phyloP scores from a whole-genome alignment of 2,329 filamentous ascomycete species.

The Pyricularia pennisetigena region DNA sequence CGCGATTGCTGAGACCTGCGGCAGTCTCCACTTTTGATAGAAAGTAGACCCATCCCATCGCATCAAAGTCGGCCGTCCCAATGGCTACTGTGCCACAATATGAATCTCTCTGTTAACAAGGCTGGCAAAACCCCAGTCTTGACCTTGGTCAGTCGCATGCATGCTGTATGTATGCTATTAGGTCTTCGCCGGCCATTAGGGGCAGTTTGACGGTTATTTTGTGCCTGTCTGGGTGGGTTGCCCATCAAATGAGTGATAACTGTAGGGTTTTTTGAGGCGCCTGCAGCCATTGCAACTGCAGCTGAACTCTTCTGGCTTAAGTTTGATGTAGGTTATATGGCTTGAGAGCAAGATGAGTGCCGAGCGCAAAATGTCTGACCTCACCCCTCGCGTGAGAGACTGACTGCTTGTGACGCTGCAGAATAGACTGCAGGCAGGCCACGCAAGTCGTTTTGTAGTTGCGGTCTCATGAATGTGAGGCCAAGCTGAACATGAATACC shows the following conservation, averaged over 20 bases:
- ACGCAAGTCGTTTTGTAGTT: neutral
- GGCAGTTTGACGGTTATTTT: neutral
- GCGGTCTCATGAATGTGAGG: neutral
- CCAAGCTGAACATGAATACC: neutral
- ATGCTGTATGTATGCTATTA: neutral
- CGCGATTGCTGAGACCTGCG: neutral
- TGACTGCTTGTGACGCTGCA: neutral
- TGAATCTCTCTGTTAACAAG: neutral
- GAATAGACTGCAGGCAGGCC: neutral
- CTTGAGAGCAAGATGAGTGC: neutral
- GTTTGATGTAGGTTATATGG: neutral
- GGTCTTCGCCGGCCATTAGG: neutral
- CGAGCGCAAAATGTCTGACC: neutral
- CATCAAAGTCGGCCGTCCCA: neutral
- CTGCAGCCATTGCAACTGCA: neutral
- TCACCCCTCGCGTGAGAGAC: neutral
- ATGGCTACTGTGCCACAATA: neutral
- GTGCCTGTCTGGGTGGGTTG: neutral
- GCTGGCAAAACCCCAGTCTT: neutral
- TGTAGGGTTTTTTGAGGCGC: neutral
- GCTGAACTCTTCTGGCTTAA: neutral
- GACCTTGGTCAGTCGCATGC: neutral
- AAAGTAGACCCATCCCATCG: neutral
- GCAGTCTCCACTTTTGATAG: neutral
- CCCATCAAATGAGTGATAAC: neutral